phyloP scores from a whole-genome alignment of 176 grass and related monocot species.

The Carex scoparia region DNA sequence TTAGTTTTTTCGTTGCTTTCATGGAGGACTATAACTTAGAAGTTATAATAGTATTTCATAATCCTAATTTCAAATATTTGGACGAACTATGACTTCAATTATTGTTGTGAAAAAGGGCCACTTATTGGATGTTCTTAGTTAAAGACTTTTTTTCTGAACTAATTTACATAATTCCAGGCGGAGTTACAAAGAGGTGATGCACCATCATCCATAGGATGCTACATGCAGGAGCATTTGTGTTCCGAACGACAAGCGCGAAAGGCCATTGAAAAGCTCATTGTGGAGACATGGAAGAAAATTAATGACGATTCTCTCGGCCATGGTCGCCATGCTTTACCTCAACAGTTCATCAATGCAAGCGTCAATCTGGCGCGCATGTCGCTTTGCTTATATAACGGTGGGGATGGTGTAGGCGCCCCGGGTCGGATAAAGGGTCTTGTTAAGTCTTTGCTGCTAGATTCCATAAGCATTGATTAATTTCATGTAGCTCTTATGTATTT shows the following conservation, averaged over 20 bases:
- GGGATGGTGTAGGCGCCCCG: neutral
- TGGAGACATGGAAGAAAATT: conserved; percentile 13
- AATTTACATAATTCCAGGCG: neutral
- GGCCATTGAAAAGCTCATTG: neutral
- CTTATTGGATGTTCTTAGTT: neutral
- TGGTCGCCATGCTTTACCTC: neutral
- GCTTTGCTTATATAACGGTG: neutral
- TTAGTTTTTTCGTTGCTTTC: too few relatives aligned
- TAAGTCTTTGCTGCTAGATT: conserved; percentile 3
- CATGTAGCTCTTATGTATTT: neutral
- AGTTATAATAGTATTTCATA: too few relatives aligned
- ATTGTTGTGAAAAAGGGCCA: neutral
- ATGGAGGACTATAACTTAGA: too few relatives aligned
- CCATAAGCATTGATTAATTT: neutral
- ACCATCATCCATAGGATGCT: conserved; percentile 20
- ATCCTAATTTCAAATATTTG: too few relatives aligned
- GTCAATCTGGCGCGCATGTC: neutral
- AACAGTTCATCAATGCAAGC: neutral
- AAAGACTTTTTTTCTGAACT: neutral
- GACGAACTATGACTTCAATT: too few relatives aligned
- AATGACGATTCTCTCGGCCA: neutral
- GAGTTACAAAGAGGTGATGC: conserved; percentile 11
- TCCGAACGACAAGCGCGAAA: neutral
- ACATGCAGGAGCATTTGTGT: conserved; percentile 2
- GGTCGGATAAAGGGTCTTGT: neutral